Evolutionary conservation across 352 stramenopile genomes (phyloP).

Genomic region (Phytophthora sp.): DNA sequence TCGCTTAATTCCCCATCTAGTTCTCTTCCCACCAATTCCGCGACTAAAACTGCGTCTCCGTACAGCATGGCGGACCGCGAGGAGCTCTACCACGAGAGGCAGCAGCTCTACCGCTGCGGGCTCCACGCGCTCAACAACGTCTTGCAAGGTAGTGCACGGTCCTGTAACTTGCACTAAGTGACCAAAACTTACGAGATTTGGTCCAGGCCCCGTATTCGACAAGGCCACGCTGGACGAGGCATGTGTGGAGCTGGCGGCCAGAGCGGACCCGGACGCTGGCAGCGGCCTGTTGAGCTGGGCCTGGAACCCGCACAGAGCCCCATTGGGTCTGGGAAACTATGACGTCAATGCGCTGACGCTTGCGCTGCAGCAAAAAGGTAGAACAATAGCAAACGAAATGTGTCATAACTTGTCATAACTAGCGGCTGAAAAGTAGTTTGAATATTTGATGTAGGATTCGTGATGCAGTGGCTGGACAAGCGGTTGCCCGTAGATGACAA

Average conservation of each 20-base stretch:
- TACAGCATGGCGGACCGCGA: conserved; percentile 6
- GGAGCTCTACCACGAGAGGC: conserved; percentile 73
- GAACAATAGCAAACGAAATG: not conserved
- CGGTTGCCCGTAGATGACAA: conserved; percentile 46
- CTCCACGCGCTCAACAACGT: conserved; percentile 87
- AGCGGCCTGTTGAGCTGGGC: conserved; percentile 31
- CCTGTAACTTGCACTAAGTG: not conserved
- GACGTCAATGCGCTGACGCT: conserved; percentile 79
- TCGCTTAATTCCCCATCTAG: not conserved
- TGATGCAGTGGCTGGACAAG: conserved; percentile 78
- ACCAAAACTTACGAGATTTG: not conserved
- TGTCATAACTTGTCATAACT: not conserved
- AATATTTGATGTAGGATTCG: conserved; percentile 43
- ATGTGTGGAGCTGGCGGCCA: conserved; percentile 43
- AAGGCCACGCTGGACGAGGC: conserved; percentile 53
- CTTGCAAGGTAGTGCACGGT: conserved; percentile 52
- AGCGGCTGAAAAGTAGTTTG: not conserved
- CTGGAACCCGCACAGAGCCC: conserved; percentile 71
- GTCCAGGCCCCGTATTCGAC: conserved; percentile 60
- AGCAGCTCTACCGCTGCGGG: conserved; percentile 77
- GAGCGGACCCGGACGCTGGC: conserved; percentile 6
- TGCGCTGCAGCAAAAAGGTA: conserved; percentile 67
- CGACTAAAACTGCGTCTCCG: not conserved
- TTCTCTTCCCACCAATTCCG: not conserved
- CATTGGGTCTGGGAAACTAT: conserved; percentile 80